Conservation (phyloP, 2,329 filamentous ascomycete genomes). For the Fusarium piperis region DNA sequence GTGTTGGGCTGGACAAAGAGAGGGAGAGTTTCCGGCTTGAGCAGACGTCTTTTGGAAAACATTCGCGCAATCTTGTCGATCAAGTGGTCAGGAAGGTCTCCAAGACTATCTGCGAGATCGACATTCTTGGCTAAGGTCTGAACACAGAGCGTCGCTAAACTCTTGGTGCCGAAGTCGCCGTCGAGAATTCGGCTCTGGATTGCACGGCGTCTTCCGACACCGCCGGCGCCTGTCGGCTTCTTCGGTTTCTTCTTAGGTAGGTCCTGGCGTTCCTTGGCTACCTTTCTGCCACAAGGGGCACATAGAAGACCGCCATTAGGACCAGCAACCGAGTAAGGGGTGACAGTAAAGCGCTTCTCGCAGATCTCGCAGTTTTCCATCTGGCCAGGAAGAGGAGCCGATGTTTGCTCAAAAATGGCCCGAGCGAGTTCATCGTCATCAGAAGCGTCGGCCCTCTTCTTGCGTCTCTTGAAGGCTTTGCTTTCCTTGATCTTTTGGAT, state of each 20-base stretch:
- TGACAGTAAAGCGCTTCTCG: conserved; percentile 90
- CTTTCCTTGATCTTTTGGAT: conserved; percentile 70
- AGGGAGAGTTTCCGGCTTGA: conserved; percentile 63
- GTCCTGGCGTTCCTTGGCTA: conserved; percentile 68
- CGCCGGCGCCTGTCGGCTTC: conserved; percentile 59
- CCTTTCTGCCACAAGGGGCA: conserved; percentile 79
- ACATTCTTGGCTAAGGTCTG: conserved; percentile 72
- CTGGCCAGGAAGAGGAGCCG: conserved; percentile 78
- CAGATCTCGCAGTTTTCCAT: conserved; percentile 89
- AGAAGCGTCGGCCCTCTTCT: conserved; percentile 49
- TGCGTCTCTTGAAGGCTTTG: conserved; percentile 66
- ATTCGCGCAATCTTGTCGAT: conserved; percentile 69
- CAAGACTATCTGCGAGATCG: conserved; percentile 69
- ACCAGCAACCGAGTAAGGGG: conserved; percentile 84
- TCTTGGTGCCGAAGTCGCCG: conserved; percentile 75
- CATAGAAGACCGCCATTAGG: conserved; percentile 90
- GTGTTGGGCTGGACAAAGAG: conserved; percentile 65
- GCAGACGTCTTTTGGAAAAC: conserved; percentile 68
- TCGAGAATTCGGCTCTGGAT: conserved; percentile 87
- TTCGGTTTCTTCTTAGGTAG: conserved; percentile 55
- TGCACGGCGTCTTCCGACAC: conserved; percentile 74
- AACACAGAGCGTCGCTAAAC: conserved; percentile 71
- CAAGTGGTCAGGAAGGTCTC: conserved; percentile 63
- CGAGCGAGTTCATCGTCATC: conserved; percentile 61
- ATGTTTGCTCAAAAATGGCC: conserved; percentile 57